These are phyloP conservation scores for Dittrichia graveolens DNA, from an alignment of 129 eudicot species.

Conservation along the genomic window DNA sequence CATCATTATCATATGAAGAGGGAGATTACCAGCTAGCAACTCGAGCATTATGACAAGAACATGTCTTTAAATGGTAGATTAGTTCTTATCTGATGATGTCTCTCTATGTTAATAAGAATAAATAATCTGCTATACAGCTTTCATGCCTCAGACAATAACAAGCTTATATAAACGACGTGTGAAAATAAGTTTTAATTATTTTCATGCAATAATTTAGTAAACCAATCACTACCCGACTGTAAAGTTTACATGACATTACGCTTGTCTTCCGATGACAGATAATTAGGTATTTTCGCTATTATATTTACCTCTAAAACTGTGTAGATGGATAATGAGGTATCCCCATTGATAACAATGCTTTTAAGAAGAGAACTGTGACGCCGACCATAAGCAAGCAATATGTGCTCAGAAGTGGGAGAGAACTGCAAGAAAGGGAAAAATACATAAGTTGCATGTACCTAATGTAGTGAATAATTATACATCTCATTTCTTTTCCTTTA, in stretches of 20 bases:
- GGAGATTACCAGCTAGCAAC: too few relatives aligned
- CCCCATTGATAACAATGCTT: slow-evolving; percentile 89
- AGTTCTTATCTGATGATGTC: too few relatives aligned
- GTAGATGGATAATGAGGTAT: slow-evolving; percentile 74
- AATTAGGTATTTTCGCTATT: neutral
- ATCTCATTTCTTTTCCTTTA: neutral
- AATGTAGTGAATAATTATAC: neutral
- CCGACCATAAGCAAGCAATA: slow-evolving; percentile 84
- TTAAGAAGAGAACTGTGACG: slow-evolving; percentile 95
- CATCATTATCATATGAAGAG: too few relatives aligned
- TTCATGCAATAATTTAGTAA: neutral
- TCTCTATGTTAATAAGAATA: neutral
- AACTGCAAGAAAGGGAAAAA: slow-evolving; percentile 49
- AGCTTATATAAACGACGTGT: neutral
- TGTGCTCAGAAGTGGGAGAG: slow-evolving; percentile 97
- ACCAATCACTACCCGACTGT: neutral
- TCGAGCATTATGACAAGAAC: too few relatives aligned
- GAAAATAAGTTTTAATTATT: neutral
- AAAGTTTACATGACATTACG: neutral
- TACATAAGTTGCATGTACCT: neutral
- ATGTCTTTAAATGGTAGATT: too few relatives aligned
- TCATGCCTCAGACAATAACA: neutral
- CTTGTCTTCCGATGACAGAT: neutral
- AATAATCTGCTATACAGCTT: slow-evolving; percentile 2
- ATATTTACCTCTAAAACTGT: slow-evolving; percentile 80